A percentile compares a stretch with the other conserved stretches of the same genome.
phyloP scores from a whole-genome alignment of 2,329 filamentous ascomycete species.

The Exophiala mesophila region DNA sequence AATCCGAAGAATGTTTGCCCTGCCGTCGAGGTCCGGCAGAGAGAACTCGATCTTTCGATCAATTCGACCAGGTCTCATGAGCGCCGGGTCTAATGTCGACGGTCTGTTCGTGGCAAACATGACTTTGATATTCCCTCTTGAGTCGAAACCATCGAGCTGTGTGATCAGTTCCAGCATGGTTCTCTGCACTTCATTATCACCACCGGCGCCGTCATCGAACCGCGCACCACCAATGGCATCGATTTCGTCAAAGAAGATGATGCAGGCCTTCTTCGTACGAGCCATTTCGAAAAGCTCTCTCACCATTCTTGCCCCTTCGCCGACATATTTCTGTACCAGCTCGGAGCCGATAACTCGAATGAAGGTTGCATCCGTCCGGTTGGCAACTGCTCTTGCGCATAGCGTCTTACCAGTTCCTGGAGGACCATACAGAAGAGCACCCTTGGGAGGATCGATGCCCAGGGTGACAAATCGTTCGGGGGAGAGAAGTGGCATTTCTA shows the following conservation, averaged over 20 bases:
- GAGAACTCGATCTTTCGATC: constrained; percentile 99
- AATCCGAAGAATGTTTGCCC: constrained; percentile 95
- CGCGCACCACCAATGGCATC: constrained; percentile 93
- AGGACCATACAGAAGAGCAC: constrained; percentile 90
- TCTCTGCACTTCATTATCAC: constrained; percentile 95
- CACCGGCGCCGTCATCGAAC: constrained; percentile 93
- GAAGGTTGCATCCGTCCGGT: constrained; percentile 96
- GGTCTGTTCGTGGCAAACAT: constrained; percentile 99
- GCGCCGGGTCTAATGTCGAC: constrained; percentile 88
- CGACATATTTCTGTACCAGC: constrained; percentile 97
- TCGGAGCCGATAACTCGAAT: constrained; percentile 98
- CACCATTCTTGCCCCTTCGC: constrained; percentile 97
- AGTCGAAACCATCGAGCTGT: constrained; percentile 93
- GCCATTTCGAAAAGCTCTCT: constrained; percentile 99
- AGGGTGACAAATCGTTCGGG: constrained; percentile 96
- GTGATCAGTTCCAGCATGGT: constrained; percentile 98
- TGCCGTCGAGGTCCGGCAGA: constrained; percentile 90
- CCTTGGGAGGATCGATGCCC: constrained; percentile 98
- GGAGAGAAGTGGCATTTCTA: constrained; percentile 95
- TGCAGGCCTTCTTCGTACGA: constrained; percentile 97
- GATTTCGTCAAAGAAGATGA: constrained; percentile 99
- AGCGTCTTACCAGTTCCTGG: constrained; percentile 99
- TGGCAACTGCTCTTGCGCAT: constrained; percentile 93
- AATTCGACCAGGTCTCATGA: constrained; percentile 96
- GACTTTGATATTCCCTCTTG: constrained; percentile 96